Base-by-base conservation (phyloP, 2,329 filamentous ascomycete species). In the Aspergillus proliferans region DNA sequence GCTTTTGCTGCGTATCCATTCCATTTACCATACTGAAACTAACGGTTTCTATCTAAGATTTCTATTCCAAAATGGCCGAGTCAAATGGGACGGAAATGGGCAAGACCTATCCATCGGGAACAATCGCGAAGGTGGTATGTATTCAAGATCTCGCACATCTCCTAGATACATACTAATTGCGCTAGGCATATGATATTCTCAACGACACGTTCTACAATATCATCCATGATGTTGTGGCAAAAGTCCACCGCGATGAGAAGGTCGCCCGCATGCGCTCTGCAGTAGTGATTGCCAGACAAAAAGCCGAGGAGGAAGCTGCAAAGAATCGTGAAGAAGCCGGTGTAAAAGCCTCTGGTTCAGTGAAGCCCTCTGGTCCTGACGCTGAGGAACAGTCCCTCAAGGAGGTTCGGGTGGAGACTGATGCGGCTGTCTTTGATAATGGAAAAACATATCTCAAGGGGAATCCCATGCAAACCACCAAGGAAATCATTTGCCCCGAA, bases 201-300 rank as follows among this genome's bases (percentile, higher is more conserved):
- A 78, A 83, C 51, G 77, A 81, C 52, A 75, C 75, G 19, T 71
- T 84, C 40, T 74, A 79, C 58, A 82, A 78, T 58, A 79, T 83
- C 56, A 76, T 84, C 56, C 77, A 82, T 64, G 77, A 80, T 57
- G 75, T 81, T 21, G 76, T 81, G 47, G 70, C 81, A 26, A 74
- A 78, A 54, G 76, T 76, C 28, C 81, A 84, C 60, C 79, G 79
- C 53, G 72, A 79, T 49, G 81, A 84, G 63, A 83, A 83, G 67
- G 68, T 78, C 52, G 74, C 81, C 39, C 76, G 81, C 49, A 80
- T 80, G 76, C 75, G 76, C 67, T 67, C 78, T 58, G 67, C 78
- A 51, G 64, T 74, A 24, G 61, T 74, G 21, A 52, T 70, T 39
- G 68, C 71, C 34, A 63, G 70, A 52, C 71, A 74, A 50, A 68